Evolutionary conservation across 2,329 filamentous ascomycete genomes (phyloP), one percentile per base, ranked within the genome.

Genomic region (Aspergillus pseudonomiae): DNA sequence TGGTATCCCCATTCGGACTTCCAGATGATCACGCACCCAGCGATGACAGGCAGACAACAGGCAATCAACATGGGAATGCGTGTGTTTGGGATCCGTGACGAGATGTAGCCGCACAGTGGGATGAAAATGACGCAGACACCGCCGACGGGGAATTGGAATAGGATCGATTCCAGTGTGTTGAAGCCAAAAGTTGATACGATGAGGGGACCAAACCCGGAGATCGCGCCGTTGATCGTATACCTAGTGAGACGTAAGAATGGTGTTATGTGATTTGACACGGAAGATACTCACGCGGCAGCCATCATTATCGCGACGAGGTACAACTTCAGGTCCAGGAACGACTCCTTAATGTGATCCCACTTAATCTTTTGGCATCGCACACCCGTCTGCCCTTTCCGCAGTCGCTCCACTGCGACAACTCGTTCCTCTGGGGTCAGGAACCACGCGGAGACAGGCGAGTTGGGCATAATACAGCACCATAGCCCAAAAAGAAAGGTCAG

Each of bases 1-100:
- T 85, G 89, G 66, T 88, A 83, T 7, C 81, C 82, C 91, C 91
- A 86, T 10, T 75, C 70, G 3, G 79, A 86, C 73, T 88, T 90
- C 91, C 91, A 93, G 69, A 94, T 92, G 74, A 92, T 86, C 4
- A 84, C 86, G 71, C 88, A 93, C 1, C 91, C 90, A 0, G 89
- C 89, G 56, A 93, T 91, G 59, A 93, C 89, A 0, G 90, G 91
- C 0, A 93, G 80, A 64, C 89, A 92, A 67, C 87, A 90, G 3
- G 85, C 53, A 5, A 91, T 76, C 0, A 93, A 82, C 75, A 92
- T 84, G 6, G 87, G 73, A 56, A 92, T 84, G 16, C 90, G 85
- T 14, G 89, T 86, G 70, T 92, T 89, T 2, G 79, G 82, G 59
- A 89, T 79, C 1, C 82, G 80, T 0, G 86, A 84, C 6, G 86